Percentiles rank a stretch among this genome's conserved stretches.
phyloP scores from a whole-genome alignment of 78 protist species.

The Diacronema lutheri region DNA sequence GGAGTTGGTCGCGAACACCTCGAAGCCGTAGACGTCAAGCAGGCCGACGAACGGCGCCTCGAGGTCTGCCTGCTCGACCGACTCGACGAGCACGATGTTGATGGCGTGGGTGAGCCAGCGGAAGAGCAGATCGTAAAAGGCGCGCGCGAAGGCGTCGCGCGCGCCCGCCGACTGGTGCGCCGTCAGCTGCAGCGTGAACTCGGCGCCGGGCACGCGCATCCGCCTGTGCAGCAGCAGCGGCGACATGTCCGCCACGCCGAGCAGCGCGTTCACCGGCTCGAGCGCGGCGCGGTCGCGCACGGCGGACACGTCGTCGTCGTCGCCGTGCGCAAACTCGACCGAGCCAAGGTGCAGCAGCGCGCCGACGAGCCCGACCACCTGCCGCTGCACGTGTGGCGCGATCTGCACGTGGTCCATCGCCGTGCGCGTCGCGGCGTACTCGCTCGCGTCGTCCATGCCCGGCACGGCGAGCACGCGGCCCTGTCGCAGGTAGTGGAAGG shows the following conservation, averaged over 20 bases:
- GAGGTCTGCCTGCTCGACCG: background rate
- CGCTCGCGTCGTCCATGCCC: background rate
- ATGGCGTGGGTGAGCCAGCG: slow-evolving; percentile 36
- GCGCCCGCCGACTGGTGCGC: slow-evolving; percentile 68
- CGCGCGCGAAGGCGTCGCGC: slow-evolving; percentile 25
- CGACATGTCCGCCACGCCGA: background rate
- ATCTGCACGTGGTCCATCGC: background rate
- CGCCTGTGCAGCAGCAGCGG: background rate
- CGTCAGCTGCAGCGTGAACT: background rate
- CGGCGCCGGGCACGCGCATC: background rate
- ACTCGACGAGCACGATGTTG: slow-evolving; percentile 20
- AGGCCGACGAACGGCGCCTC: slow-evolving; percentile 54
- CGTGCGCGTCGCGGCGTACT: background rate
- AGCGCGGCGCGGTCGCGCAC: no score
- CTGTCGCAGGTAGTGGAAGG: background rate
- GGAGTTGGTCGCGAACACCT: slow-evolving; percentile 56
- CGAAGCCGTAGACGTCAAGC: slow-evolving; percentile 94
- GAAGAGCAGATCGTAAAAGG: slow-evolving; percentile 35
- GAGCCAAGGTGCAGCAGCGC: background rate
- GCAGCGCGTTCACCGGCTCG: background rate
- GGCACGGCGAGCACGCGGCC: background rate
- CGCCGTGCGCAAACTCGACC: background rate
- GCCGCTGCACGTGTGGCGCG: no score
- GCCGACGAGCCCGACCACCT: background rate
- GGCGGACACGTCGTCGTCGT: background rate